Evolutionary conservation across 1,284 basidiomycete genomes (phyloP), one percentile per base, ranked within the genome.

Genomic region (Meripilus lineatus): DNA sequence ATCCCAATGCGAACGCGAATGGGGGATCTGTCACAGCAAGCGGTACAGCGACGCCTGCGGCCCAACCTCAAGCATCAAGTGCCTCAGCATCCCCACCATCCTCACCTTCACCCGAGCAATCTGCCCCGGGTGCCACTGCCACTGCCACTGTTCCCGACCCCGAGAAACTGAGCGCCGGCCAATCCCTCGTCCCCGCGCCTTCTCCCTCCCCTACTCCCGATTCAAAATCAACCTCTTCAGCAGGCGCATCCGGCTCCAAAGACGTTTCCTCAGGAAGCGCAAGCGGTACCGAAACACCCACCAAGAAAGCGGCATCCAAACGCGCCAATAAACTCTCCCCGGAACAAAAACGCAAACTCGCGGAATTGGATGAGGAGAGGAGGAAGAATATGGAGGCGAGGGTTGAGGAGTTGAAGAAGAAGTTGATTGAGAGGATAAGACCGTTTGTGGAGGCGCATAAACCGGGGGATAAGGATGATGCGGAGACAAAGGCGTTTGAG

Each of bases 381-480:
- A 78, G 79, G 52, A 84, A 84, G 62, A 84, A 80, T 41, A 84
- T 92, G 77, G 78, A 88, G 60, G 81, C 77, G 51, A 80, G 92
- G 46, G 77, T 94, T 47, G 72, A 79, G 50, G 71, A 68, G 53
- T 69, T 97, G 38, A 81, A 82, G 14, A 65, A 75, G 44, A 94
- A 94, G 69, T 73, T 96, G 53, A 67, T 85, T 38, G 89, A 93
- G 50, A 73, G 93, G 4, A 73, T 96, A 48, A 70, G 93, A 50
- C 91, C 92, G 35, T 90, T 91, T 54, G 85, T 96, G 11, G 87
- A 93, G 57, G 93, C 94, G 33, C 83, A 88, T 60, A 72, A 82
- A 43, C 94, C 95, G 1, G 94, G 93, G 6, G 89, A 81, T 17
- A 78, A 79, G 51, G 84, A 88, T 46, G 95, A 98, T 60, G 69